Evolutionary conservation across 1,284 basidiomycete genomes (phyloP), one percentile per base, ranked within the genome.

Genomic region (Naganishia sp.): DNA sequence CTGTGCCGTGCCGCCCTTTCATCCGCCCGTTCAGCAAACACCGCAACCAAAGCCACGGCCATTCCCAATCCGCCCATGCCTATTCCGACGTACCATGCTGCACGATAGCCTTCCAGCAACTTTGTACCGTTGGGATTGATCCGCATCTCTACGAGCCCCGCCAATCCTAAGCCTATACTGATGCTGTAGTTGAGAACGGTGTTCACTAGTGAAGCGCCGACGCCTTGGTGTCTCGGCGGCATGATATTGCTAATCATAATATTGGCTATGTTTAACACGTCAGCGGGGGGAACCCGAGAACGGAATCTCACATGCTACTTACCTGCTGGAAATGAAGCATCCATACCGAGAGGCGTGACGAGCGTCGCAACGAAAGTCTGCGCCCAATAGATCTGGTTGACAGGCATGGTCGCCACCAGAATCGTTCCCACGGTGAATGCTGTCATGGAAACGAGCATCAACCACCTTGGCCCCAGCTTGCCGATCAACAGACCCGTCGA

Each of bases 401-500:
- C 57, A 2, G 70, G 72, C 43, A 71, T 64, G 1, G 67, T 52
- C 13, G 69, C 69, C 16, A 67, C 64, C 13, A 75, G 45, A 9
- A 75, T 57, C 44, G 70, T 68, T 6, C 71, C 73, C 11, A 70
- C 57, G n/a, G 68, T 45, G 68, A 75, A 75, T 4, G 72, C 65
- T 21, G 70, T 36, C 72, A 75, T 74, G 7, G 72, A 65, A 7
- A 59, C 65, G n/a, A 74, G 67, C 61, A 75, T 71, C 54, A 75
- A 72, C 36, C 65, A 52, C 53, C 72, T 65, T 4, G 71, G 70
- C 21, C 68, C 59, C 31, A 73, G 55, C 6, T 69, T 69, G 18
- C 66, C 66, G 63, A 75, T 72, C 48, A 75, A 52, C 2, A 57
- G 64, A 9, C 71, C 72, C 43, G 73, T 69, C 9, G 68, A 36